Conservation (phyloP, 148 eudicot species). For the Talinum fruticosum region DNA sequence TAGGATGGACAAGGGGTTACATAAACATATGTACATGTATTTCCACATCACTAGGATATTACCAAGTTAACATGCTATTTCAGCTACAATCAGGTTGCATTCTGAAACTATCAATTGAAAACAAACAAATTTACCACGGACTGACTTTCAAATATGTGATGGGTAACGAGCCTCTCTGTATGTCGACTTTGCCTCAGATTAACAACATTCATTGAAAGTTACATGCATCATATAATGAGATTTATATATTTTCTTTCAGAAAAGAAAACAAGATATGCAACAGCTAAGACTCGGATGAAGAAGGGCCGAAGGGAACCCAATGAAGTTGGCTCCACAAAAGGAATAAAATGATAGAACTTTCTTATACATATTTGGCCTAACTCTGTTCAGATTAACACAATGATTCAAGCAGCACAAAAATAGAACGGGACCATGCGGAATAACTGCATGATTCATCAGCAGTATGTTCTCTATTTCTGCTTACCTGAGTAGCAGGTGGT, state of each 20-base stretch:
- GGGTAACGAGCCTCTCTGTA: neutral
- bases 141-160: neutral
- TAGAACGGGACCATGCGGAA: neutral
- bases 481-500: constrained; percentile 51
- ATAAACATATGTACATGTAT: neutral
- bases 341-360: neutral
- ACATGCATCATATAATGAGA: neutral
- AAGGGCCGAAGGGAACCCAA: neutral
- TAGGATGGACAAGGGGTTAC: neutral
- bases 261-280: constrained; percentile 7
- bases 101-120: neutral
- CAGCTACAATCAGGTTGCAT: neutral
- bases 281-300: neutral
- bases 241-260: neutral
- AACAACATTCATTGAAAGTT: neutral
- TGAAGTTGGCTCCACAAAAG: neutral
- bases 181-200: neutral
- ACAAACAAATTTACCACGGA: neutral
- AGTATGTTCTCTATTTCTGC: neutral
- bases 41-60: neutral
- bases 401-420: neutral
- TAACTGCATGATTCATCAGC: neutral
- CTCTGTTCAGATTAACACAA: neutral
- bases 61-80: neutral
- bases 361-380: neutral